Percentiles rank a stretch among this genome's conserved stretches.
phyloP scores from a whole-genome alignment of 129 eudicot genomes.

The Lactuca saligna region DNA sequence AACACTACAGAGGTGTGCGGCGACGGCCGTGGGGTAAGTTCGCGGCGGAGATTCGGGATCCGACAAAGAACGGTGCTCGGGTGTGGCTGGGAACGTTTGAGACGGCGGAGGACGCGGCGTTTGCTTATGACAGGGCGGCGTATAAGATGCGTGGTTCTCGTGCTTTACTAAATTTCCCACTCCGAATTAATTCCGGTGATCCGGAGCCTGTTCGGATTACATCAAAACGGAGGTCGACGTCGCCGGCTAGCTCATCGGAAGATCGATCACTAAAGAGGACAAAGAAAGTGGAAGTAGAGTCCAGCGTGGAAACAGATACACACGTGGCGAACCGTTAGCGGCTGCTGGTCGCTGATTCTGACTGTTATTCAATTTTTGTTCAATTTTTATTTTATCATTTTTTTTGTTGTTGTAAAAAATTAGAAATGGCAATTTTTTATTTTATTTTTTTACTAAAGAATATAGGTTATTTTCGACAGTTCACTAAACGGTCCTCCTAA shows the following conservation, averaged over 20 bases:
- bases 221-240: slow-evolving; percentile 44
- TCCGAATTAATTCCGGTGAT: slow-evolving; percentile 77
- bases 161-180: slow-evolving; percentile 76
- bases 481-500: background rate
- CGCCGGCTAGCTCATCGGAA: slow-evolving; percentile 40
- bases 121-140: slow-evolving; percentile 79
- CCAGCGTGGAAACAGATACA: background rate
- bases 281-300: slow-evolving; percentile 28
- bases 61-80: slow-evolving; percentile 79
- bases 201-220: slow-evolving; percentile 72
- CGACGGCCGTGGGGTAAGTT: slow-evolving; percentile 86
- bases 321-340: slow-evolving; percentile 16
- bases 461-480: background rate
- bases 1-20: slow-evolving; percentile 73
- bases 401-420: slow-evolving; percentile 7
- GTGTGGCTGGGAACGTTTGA: slow-evolving; percentile 87
- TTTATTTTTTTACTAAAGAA: slow-evolving; percentile 6
- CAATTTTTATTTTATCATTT: background rate
- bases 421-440: slow-evolving; percentile 6
- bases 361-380: background rate
- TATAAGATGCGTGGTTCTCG: slow-evolving; percentile 79
- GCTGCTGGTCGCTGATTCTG: slow-evolving; percentile 12
- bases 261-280: slow-evolving; percentile 41
- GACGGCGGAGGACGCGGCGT: slow-evolving; percentile 86
- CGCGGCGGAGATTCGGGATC: slow-evolving; percentile 91